A percentile compares a stretch with the other conserved stretches of the same genome.
These are phyloP conservation scores for Orbilia javanica DNA, from an alignment of 2,329 filamentous ascomycete genomes.

Conservation along the genomic window DNA sequence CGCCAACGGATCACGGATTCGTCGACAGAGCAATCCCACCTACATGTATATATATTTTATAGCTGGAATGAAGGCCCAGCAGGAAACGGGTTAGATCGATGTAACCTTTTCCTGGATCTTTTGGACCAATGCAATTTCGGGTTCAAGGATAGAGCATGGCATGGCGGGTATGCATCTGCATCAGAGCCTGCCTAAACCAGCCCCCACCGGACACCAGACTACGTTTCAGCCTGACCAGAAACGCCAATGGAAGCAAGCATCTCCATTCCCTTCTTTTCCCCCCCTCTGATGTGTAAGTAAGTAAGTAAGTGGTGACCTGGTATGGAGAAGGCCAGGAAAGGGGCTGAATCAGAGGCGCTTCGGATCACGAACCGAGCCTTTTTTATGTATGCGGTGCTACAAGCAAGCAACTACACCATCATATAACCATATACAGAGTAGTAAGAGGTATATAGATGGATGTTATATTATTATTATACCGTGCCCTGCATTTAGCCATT, in stretches of 20 bases:
- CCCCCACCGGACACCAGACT: constrained; percentile 17
- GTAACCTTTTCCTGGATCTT: neutral
- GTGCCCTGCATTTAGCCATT: too few species aligned
- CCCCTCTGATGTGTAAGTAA: neutral
- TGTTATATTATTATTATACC: too few species aligned
- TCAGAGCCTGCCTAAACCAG: constrained; percentile 51
- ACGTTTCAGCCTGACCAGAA: constrained; percentile 56
- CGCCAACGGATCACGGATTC: constrained; percentile 1
- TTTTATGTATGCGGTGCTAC: too few species aligned
- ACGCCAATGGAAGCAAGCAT: constrained; percentile 51
- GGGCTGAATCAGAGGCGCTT: constrained; percentile 52
- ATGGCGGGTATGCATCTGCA: constrained; percentile 31
- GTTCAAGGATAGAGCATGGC: neutral
- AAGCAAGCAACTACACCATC: too few species aligned
- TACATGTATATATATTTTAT: neutral
- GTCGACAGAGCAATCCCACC: neutral
- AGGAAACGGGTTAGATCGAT: constrained; percentile 3
- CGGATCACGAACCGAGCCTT: constrained; percentile 45
- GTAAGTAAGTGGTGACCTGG: too few species aligned
- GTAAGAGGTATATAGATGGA: too few species aligned
- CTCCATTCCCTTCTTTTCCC: neutral
- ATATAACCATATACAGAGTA: too few species aligned
- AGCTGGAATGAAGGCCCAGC: constrained; percentile 2
- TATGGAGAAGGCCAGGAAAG: neutral
- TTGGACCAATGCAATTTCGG: neutral